Conservation (phyloP, 139 green algal genomes). For the Nannochloris sp. region DNA sequence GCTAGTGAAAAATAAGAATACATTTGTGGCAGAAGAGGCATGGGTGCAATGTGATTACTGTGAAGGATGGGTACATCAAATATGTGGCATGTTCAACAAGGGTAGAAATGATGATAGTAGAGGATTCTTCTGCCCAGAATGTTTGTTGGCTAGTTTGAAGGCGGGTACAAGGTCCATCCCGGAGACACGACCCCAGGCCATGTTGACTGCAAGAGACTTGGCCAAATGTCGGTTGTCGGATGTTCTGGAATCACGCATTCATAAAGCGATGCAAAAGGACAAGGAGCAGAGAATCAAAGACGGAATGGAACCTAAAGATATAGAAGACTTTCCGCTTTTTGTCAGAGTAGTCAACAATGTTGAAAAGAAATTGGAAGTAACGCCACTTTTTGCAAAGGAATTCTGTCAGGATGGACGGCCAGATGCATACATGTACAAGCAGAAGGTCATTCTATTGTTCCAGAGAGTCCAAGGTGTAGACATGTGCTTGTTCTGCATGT, state of each 20-base stretch:
- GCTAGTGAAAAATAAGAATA: slow-evolving; percentile 86
- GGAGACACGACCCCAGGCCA: slow-evolving; percentile 63
- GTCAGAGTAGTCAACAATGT: slow-evolving; percentile 94
- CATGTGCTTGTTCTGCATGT: slow-evolving; percentile 90
- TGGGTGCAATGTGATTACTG: slow-evolving; percentile 97
- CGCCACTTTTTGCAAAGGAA: slow-evolving; percentile 63
- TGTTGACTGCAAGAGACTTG: slow-evolving; percentile 84
- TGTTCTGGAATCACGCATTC: slow-evolving; percentile 40
- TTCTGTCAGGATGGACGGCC: slow-evolving; percentile 61
- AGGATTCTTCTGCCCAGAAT: slow-evolving; percentile 89
- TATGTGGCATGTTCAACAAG: slow-evolving; percentile 97
- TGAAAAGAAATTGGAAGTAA: slow-evolving; percentile 81
- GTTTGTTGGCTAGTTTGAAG: slow-evolving; percentile 56
- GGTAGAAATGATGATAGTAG: slow-evolving; percentile 77
- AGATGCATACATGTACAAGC: slow-evolving; percentile 74
- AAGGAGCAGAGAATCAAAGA: slow-evolving; percentile 6
- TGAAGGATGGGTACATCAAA: slow-evolving; percentile 91
- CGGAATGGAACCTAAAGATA: slow-evolving; percentile 47
- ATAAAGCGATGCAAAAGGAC: slow-evolving; percentile 13
- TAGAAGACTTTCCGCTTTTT: slow-evolving; percentile 41
- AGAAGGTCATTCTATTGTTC: slow-evolving; percentile 93
- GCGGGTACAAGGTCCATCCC: slow-evolving; percentile 40
- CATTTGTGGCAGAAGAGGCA: slow-evolving; percentile 81
- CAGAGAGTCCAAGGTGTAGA: slow-evolving; percentile 86
- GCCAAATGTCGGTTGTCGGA: slow-evolving; percentile 66